Evolutionary conservation across 1,284 basidiomycete genomes (phyloP), one percentile per base, ranked within the genome.

Genomic region (Xanthoconium separans): DNA sequence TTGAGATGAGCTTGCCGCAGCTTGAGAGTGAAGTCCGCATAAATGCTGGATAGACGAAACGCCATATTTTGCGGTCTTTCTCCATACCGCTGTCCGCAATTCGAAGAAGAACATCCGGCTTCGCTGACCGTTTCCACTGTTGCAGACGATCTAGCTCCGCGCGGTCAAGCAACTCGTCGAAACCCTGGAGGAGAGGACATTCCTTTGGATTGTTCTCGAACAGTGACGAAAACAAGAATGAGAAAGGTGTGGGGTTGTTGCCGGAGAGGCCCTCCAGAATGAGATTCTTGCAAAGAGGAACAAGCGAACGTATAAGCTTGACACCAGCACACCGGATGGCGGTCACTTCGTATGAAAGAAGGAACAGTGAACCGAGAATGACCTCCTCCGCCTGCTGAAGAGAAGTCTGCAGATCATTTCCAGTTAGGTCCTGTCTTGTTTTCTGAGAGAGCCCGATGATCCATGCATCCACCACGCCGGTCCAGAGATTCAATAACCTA

Each of bases 351-450:
- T 88, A 85, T 8, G 88, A 82, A n/a, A 95, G 77, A 24, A 98
- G 73, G 69, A 96, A 93, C 41, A 97, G 68, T 1, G 83, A 84
- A 4, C 86, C 87, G 0, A 85, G 83, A 63, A 91, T 88, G 37
- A 95, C 80, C 58, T 86, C 83, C 45, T 75, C 77, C 41, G 78
- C 74, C 50, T 78, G 77, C 2, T 74, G 69, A 11, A 74, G 56
- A 46, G 83, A 67, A 39, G 22, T 27, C 44, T 59, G 64, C 22
- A 63, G 59, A 48, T 81, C 76, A 30, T 76, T 73, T 33, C 76
- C 77, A 2, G 65, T 56, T 40, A 81, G 58, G 1, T 71, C 66
- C 50, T 76, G 73, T 27, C 76, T 70, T 11, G 76, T 70, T 47
- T 76, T 73, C 46, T 72, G 69, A 34, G 73, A 73, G 55, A 82